phyloP scores from a whole-genome alignment of 1,139 yeast genomes.

The Geotrichum carabidarum region DNA sequence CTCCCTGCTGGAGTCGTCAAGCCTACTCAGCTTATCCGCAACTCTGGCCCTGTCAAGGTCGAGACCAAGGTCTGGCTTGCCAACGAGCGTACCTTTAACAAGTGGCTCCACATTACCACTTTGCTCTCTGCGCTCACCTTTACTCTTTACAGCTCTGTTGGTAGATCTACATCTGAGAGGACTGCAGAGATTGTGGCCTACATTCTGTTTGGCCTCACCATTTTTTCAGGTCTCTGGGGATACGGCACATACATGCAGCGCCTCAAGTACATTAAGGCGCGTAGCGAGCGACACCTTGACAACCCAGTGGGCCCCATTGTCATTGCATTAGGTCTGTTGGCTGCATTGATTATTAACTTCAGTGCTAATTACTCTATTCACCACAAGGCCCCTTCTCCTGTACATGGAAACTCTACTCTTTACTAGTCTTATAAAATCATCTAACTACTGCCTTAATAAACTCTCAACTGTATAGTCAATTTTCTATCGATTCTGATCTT shows the following conservation, averaged over 20 bases:
- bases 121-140: conserved; percentile 82
- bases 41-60: conserved; percentile 85
- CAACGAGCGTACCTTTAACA: conserved; percentile 91
- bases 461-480: too few species aligned
- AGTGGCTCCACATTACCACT: conserved; percentile 93
- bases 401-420: background rate
- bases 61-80: conserved; percentile 99
- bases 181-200: conserved; percentile 59
- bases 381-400: background rate
- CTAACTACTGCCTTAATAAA: background rate
- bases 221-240: conserved; percentile 87
- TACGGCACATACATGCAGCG: conserved; percentile 70
- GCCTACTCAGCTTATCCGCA: conserved; percentile 74
- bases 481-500: too few species aligned
- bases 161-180: conserved; percentile 46
- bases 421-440: background rate
- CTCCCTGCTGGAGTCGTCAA: conserved; percentile 85
- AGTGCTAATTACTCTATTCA: conserved; percentile 16
- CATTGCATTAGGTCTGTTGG: conserved; percentile 62
- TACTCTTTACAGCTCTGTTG: conserved; percentile 73
- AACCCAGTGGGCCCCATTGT: conserved; percentile 84
- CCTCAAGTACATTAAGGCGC: conserved; percentile 64
- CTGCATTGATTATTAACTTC: conserved; percentile 69
- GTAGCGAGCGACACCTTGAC: conserved; percentile 85
- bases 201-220: conserved; percentile 69